Conservation (phyloP, 345 rosid genomes). For the Melaleuca quinquenervia region DNA sequence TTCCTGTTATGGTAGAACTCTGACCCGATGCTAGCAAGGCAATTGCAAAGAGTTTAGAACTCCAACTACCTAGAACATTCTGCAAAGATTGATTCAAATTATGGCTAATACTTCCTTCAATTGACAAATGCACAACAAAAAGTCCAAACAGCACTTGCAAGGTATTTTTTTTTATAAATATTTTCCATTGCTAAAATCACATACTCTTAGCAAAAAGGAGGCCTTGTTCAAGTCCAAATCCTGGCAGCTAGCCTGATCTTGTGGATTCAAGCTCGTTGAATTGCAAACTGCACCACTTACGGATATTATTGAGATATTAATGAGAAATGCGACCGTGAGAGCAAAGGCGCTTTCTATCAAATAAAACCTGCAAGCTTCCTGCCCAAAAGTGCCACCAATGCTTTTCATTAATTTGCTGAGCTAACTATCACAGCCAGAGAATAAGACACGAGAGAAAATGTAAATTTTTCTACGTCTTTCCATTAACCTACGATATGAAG, state of each 20-base stretch:
- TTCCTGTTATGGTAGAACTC: constrained; percentile 97
- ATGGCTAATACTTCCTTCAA: not conserved
- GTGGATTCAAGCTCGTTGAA: constrained; percentile 44
- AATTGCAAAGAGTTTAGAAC: constrained; percentile 84
- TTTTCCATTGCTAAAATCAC: not conserved
- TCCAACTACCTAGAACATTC: constrained; percentile 96
- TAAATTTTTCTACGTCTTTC: not conserved
- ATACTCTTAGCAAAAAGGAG: constrained; percentile 79
- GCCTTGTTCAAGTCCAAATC: constrained; percentile 87
- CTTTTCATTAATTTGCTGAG: not conserved
- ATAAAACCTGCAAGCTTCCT: constrained; percentile 93
- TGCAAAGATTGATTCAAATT: constrained; percentile 6
- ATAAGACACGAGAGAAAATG: too few relatives aligned
- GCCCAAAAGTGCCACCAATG: constrained; percentile 12
- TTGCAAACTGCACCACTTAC: constrained; percentile 89
- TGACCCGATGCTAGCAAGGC: constrained; percentile 95
- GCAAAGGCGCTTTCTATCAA: constrained; percentile 85
- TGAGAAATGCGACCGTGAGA: constrained; percentile 71
- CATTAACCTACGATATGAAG: not conserved
- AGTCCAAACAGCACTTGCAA: not conserved
- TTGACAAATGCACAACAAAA: not conserved
- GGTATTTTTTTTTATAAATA: not conserved
- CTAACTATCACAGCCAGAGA: not conserved
- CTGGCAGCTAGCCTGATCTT: constrained; percentile 51
- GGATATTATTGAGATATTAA: constrained; percentile 77